phyloP scores from a whole-genome alignment of 176 grass and related monocot species.

The Paspalum vaginatum region DNA sequence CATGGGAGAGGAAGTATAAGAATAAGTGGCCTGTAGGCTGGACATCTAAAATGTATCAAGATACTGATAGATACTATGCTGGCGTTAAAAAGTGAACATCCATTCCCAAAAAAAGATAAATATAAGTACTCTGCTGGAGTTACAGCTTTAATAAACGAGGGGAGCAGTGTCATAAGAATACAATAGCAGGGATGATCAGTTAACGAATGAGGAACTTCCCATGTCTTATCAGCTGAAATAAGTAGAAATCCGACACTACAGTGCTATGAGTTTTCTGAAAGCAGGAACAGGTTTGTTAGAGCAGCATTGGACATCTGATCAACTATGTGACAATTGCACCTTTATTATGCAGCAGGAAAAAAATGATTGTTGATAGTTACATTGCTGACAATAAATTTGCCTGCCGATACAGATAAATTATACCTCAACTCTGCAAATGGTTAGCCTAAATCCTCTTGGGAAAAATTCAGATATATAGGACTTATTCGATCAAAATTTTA shows the following conservation, averaged over 20 bases:
- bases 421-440: conserved; percentile 18
- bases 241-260: not conserved
- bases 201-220: not conserved
- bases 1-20: no score
- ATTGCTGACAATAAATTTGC: not conserved
- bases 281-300: not conserved
- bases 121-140: no score
- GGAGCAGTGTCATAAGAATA: not conserved
- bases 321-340: not conserved
- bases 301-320: not conserved
- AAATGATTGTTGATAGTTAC: not conserved
- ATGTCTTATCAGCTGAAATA: not conserved
- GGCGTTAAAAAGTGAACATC: no score
- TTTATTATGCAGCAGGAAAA: not conserved
- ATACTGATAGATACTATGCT: no score
- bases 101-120: no score
- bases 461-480: conserved; percentile 12
- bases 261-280: not conserved
- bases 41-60: no score
- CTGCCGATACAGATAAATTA: conserved; percentile 18
- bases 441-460: conserved; percentile 2
- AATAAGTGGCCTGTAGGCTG: no score
- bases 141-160: not conserved
- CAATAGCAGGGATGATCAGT: no score
- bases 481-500: conserved; percentile 38